Base-by-base conservation (phyloP, 2,329 filamentous ascomycete genomes). In the Scedosporium dehoogii region DNA sequence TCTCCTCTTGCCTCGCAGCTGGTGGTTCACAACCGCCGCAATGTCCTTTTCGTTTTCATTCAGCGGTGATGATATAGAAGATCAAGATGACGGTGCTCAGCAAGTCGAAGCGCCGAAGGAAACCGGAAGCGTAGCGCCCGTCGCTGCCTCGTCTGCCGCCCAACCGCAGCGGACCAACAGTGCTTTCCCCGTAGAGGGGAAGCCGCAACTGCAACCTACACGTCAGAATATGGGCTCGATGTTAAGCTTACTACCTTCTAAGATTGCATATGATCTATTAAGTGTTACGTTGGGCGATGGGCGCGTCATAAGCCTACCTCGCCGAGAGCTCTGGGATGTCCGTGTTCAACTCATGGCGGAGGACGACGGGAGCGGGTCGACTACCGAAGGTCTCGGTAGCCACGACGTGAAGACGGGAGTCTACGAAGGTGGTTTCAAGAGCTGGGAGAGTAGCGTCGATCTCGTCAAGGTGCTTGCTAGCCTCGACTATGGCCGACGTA, bases 401-500 rank as follows among this genome's bases (percentile, higher is more conserved):
- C 85, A 89, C 66, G 90, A 94, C 73, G 86, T 94, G 66, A 88
- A 86, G 72, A 89, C 89, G 62, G 90, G 90, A 60, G 84, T 93
- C 64, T 94, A 94, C 74, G 90, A 94, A 75, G 90, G 90, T 63
- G 90, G 90, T 25, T 92, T 93, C 77, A 94, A 94, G 77, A 92
- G 88, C 69, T 94, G 90, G 90, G 90, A 94, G 76, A 92, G 90
- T 74, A 91, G 88, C 64, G 79, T 92, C 60, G 90, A 94, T 71
- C 78, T 94, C 18, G 88, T 90, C 59, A 89, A 86, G 70, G 84
- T 88, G n/a, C 73, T 87, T 33, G 79, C 79, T 0, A 69, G 71
- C 2, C 77, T 78, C 27, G 72, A 75, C 12, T 72, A 76, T 58
- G 67, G 29, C 3, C 16, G 42, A 21, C 38, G 23, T 23, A n/a